These are phyloP conservation scores for Aspergillus eucalypticola DNA, from an alignment of 2,329 filamentous ascomycete genomes.

Conservation along the genomic window DNA sequence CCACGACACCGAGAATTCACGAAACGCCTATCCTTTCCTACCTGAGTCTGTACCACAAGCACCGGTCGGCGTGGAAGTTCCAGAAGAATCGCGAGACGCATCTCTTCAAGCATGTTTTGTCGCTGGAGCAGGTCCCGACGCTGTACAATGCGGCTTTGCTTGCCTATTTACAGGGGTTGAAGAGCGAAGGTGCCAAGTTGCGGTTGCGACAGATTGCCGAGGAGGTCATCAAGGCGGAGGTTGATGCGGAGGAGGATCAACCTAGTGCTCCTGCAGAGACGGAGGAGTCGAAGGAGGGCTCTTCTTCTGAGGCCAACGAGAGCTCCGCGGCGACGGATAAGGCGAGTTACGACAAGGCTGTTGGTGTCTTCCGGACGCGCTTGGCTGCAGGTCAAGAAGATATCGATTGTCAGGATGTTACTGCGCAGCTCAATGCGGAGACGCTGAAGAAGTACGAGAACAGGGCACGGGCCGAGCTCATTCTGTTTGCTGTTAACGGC, in stretches of 20 bases:
- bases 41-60: slow-evolving; percentile 71
- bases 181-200: slow-evolving; percentile 68
- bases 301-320: not conserved
- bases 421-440: slow-evolving; percentile 28
- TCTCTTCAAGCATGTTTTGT: slow-evolving; percentile 79
- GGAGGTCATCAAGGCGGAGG: slow-evolving; percentile 52
- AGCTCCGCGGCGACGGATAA: slow-evolving; percentile 14
- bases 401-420: slow-evolving; percentile 22
- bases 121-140: slow-evolving; percentile 68
- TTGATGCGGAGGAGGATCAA: slow-evolving; percentile 29
- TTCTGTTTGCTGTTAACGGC: slow-evolving; percentile 36
- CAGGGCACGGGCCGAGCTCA: slow-evolving; percentile 41
- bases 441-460: slow-evolving; percentile 33
- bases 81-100: slow-evolving; percentile 90
- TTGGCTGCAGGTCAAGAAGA: slow-evolving; percentile 30
- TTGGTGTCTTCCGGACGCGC: slow-evolving; percentile 48
- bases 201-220: slow-evolving; percentile 67
- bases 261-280: slow-evolving; percentile 18
- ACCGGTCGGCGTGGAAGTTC: slow-evolving; percentile 82
- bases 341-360: slow-evolving; percentile 51
- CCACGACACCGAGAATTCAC: slow-evolving; percentile 24
- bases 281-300: slow-evolving; percentile 8
- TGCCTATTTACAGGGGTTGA: slow-evolving; percentile 75
- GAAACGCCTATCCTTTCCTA: slow-evolving; percentile 68
- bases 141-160: slow-evolving; percentile 69